phyloP scores from a whole-genome alignment of 805 yeast genomes.

The Candida dendrica region DNA sequence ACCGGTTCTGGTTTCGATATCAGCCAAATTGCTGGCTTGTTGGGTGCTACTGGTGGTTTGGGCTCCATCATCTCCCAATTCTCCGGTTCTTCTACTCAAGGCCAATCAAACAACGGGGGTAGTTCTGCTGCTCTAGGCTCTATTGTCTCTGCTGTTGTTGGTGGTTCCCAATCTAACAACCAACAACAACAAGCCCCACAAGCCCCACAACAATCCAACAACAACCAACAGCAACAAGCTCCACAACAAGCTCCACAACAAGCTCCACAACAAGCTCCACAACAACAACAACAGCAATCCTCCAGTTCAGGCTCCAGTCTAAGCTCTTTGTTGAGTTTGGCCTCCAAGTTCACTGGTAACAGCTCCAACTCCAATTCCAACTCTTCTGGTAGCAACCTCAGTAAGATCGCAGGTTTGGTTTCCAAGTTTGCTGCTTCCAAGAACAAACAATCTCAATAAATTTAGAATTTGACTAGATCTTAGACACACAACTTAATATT shows the following conservation, averaged over 20 bases:
- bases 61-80: slow-evolving; percentile 1
- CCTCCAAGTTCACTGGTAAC: neutral
- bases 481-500: too few species aligned
- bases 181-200: neutral
- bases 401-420: neutral
- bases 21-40: neutral
- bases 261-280: slow-evolving; percentile 5
- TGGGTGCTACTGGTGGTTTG: slow-evolving; percentile 2
- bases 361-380: neutral
- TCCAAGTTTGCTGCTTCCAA: neutral
- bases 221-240: neutral
- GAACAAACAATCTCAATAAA: neutral
- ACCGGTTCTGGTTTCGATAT: slow-evolving; percentile 3
- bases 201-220: neutral
- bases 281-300: slow-evolving; percentile 1
- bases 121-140: neutral
- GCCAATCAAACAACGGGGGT: neutral
- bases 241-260: neutral
- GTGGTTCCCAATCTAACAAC: neutral
- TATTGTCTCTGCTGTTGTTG: neutral
- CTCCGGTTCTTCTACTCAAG: slow-evolving; percentile 1
- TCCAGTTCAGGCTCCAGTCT: neutral
- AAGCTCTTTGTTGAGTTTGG: neutral
- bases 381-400: neutral
- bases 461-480: too few species aligned